Percentiles rank a stretch among this genome's conserved stretches.
Evolutionary conservation across 2,329 filamentous ascomycete species (phyloP).

Genomic region (Neoscytalidium dimidiatum): DNA sequence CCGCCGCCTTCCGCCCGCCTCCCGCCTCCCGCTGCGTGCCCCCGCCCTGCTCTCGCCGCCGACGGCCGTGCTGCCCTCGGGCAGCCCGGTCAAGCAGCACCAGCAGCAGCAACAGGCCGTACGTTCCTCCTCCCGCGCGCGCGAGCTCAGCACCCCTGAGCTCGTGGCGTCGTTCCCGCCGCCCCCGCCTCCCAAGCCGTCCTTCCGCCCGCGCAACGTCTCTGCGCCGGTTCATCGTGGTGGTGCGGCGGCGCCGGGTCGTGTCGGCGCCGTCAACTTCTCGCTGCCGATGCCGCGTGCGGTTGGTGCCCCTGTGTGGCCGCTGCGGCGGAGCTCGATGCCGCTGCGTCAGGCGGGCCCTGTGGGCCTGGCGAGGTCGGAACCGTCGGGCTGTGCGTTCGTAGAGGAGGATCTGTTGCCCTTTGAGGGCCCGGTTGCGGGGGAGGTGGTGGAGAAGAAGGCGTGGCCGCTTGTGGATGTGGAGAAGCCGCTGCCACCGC

Average conservation of each 20-base stretch:
- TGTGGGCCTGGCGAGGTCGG: not conserved
- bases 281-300: not conserved
- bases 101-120: not conserved
- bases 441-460: not conserved
- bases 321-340: not conserved
- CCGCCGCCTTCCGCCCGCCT: not conserved
- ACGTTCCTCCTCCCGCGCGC: not conserved
- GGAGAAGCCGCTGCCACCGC: not conserved
- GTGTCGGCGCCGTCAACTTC: not conserved
- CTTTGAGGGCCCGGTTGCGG: not conserved
- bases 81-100: not conserved
- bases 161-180: not conserved
- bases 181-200: not conserved
- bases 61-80: not conserved
- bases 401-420: not conserved
- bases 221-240: not conserved
- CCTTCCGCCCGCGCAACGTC: not conserved
- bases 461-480: not conserved
- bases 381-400: not conserved
- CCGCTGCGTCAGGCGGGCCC: not conserved
- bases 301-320: not conserved
- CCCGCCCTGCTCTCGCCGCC: not conserved
- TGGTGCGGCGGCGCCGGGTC: not conserved
- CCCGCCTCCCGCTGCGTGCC: not conserved
- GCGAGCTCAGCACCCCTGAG: not conserved